Conservation (phyloP, 2,329 filamentous ascomycete genomes). For the Penicillium expansum region DNA sequence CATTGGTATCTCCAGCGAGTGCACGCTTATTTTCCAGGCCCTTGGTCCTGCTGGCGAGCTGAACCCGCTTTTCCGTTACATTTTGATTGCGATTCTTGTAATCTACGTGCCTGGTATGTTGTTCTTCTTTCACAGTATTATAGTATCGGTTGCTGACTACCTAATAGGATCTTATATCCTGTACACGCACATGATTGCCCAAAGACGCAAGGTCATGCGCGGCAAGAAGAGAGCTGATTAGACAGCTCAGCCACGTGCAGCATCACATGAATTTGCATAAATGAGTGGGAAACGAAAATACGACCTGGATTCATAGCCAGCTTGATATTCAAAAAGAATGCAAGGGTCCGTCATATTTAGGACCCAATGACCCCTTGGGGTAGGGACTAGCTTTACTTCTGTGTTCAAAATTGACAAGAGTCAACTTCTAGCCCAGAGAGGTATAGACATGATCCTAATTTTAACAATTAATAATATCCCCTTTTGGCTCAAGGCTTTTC, state of each 20-base stretch:
- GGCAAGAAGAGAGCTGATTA: slow-evolving; percentile 53
- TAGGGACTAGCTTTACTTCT: not conserved
- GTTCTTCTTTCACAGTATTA: not conserved
- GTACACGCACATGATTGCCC: slow-evolving; percentile 92
- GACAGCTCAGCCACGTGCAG: not conserved
- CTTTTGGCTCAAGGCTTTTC: not conserved
- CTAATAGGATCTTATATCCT: slow-evolving; percentile 69
- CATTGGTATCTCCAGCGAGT: slow-evolving; percentile 84
- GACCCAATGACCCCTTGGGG: not conserved
- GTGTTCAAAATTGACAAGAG: not conserved
- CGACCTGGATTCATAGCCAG: not conserved
- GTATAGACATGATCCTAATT: not conserved
- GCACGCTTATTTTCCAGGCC: slow-evolving; percentile 71
- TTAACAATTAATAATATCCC: not conserved
- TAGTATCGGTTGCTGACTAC: slow-evolving; percentile 12
- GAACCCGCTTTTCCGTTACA: slow-evolving; percentile 54
- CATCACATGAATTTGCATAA: too few species aligned
- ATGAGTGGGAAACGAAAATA: not conserved
- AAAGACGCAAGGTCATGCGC: slow-evolving; percentile 75
- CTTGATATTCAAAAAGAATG: not conserved
- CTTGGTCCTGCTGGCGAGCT: slow-evolving; percentile 57
- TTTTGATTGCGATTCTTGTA: slow-evolving; percentile 63
- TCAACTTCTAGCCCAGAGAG: not conserved
- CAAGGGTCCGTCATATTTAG: not conserved
- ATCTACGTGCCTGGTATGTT: slow-evolving; percentile 76